phyloP scores from a whole-genome alignment of 306 rosid species.

The Chamaecrista fasciculata region DNA sequence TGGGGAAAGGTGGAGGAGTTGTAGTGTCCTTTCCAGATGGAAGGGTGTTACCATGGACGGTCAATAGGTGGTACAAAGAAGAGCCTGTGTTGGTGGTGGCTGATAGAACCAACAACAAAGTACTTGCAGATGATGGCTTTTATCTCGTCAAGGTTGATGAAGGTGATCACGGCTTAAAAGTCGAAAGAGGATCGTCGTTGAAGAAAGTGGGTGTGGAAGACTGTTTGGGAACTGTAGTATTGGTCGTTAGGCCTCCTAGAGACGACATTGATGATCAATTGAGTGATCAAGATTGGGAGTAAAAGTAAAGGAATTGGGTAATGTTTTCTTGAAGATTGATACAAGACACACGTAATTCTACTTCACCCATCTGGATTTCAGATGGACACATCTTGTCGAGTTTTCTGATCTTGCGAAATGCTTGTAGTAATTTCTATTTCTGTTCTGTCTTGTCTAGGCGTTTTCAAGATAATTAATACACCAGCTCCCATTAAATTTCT shows the following conservation, averaged over 20 bases:
- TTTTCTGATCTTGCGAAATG: neutral
- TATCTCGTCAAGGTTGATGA: slow-evolving; percentile 48
- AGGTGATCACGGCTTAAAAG: slow-evolving; percentile 46
- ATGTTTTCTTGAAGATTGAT: slow-evolving; percentile 15
- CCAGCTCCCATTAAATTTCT: neutral
- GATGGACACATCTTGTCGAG: neutral
- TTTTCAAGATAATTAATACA: neutral
- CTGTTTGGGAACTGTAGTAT: slow-evolving; percentile 62
- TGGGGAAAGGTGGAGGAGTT: slow-evolving; percentile 61
- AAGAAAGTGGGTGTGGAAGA: slow-evolving; percentile 49
- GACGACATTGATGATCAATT: slow-evolving; percentile 51
- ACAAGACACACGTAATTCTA: neutral
- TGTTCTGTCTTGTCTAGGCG: neutral
- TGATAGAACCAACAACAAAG: slow-evolving; percentile 51
- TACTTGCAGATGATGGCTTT: slow-evolving; percentile 62
- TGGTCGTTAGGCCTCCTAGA: slow-evolving; percentile 85
- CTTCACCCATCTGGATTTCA: slow-evolving; percentile 7
- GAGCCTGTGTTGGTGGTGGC: slow-evolving; percentile 82
- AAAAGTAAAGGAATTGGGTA: slow-evolving; percentile 1
- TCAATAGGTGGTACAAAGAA: slow-evolving; percentile 74
- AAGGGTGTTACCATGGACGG: slow-evolving; percentile 79
- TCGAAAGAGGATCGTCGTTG: slow-evolving; percentile 65
- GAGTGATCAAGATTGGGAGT: slow-evolving; percentile 87
- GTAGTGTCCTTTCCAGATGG: slow-evolving; percentile 75
- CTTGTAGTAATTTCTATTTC: slow-evolving; percentile 28